Evolutionary conservation across 2,329 filamentous ascomycete species (phyloP).

Genomic region (Colletotrichum viniferum): DNA sequence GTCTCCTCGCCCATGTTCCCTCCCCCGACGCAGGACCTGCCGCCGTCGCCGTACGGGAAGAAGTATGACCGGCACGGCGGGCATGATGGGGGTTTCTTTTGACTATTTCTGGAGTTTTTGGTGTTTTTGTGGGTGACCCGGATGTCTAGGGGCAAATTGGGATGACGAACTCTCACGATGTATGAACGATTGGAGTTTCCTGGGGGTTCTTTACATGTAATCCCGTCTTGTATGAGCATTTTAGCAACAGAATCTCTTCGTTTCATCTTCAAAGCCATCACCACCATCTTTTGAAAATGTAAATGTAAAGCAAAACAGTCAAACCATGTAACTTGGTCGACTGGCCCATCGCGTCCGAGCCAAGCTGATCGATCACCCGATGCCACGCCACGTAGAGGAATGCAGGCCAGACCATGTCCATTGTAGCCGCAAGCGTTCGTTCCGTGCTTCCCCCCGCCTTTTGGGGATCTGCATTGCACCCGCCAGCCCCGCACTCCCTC

Average conservation of each 20-base stretch:
- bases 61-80: neutral
- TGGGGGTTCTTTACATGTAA: neutral
- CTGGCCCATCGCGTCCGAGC: neutral
- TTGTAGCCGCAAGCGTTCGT: neutral
- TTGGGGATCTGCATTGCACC: neutral
- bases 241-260: neutral
- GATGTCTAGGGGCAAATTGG: neutral
- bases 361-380: neutral
- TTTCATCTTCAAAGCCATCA: neutral
- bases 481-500: neutral
- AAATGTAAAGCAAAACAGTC: neutral
- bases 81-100: conserved; percentile 1
- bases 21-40: neutral
- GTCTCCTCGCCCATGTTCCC: neutral
- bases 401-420: neutral
- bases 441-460: neutral
- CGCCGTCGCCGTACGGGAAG: neutral
- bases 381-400: neutral
- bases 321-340: neutral
- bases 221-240: neutral
- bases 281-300: neutral
- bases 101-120: neutral
- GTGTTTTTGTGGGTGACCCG: neutral
- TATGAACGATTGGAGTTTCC: neutral
- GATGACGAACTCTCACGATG: neutral